Conservation (phyloP, 2,329 filamentous ascomycete species). For the Magnaporthiopsis incrustans region DNA sequence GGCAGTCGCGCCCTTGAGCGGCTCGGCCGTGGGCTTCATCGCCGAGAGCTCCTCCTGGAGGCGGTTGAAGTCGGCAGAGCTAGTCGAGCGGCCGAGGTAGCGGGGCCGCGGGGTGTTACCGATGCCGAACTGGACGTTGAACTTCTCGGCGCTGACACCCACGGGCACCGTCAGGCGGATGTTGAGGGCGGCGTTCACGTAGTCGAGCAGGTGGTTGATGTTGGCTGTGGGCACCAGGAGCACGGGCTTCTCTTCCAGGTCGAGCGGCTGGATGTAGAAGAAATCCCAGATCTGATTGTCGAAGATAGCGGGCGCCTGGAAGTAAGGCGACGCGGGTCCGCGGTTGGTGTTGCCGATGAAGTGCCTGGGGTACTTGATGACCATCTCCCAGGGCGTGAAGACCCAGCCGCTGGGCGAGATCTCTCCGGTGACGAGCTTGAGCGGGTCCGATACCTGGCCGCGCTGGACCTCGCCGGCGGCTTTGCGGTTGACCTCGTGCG, state of each 20-base stretch:
- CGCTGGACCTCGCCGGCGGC: conserved; percentile 4
- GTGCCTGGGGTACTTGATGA: conserved; percentile 50
- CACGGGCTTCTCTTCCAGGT: conserved; percentile 39
- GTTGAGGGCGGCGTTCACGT: conserved; percentile 53
- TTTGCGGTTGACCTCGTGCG: conserved; percentile 6
- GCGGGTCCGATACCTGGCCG: conserved; percentile 10
- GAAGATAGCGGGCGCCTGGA: conserved; percentile 47
- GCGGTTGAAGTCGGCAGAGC: conserved; percentile 24
- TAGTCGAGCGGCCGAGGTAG: conserved; percentile 53
- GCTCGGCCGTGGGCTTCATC: conserved; percentile 24
- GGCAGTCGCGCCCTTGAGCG: conserved; percentile 26
- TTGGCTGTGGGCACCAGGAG: conserved; percentile 62
- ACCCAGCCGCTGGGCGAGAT: conserved; percentile 15
- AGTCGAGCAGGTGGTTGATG: conserved; percentile 53
- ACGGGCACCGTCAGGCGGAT: conserved; percentile 50
- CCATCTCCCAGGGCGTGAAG: conserved; percentile 42
- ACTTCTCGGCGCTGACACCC: conserved; percentile 40
- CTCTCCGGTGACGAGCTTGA: conserved; percentile 20
- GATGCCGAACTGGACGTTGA: conserved; percentile 54
- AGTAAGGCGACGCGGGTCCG: conserved; percentile 41
- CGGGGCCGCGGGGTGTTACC: conserved; percentile 56
- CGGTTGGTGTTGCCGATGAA: conserved; percentile 49
- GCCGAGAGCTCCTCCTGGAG: conserved; percentile 26
- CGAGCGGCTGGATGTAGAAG: conserved; percentile 48
- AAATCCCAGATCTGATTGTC: conserved; percentile 63